Conservation (phyloP, 2,329 filamentous ascomycete species). For the Pseudopithomyces chartarum region DNA sequence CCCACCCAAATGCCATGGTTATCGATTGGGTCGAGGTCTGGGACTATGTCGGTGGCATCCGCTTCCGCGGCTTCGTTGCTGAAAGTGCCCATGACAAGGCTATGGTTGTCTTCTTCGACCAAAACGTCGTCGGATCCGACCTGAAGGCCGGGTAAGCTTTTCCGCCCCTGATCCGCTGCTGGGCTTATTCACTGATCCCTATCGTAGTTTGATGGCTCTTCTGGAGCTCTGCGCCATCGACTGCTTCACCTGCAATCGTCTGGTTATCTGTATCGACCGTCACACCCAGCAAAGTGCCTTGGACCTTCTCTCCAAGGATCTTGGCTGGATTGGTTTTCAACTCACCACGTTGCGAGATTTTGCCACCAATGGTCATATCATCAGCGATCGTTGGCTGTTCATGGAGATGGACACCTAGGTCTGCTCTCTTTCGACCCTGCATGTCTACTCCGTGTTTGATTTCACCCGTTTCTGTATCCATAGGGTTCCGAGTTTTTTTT, state of each 20-base stretch:
- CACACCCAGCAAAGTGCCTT: slow-evolving; percentile 64
- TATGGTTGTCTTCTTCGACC: slow-evolving; percentile 88
- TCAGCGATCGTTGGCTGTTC: slow-evolving; percentile 82
- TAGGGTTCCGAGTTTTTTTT: slow-evolving; percentile 1
- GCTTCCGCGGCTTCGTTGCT: slow-evolving; percentile 84
- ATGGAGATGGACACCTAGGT: slow-evolving; percentile 82
- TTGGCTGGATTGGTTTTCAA: slow-evolving; percentile 93
- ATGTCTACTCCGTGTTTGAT: background rate
- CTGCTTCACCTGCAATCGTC: slow-evolving; percentile 71
- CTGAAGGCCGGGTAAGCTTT: slow-evolving; percentile 81
- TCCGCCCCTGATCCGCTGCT: background rate
- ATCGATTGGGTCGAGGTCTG: slow-evolving; percentile 76
- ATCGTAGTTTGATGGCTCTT: slow-evolving; percentile 70
- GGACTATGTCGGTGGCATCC: slow-evolving; percentile 83
- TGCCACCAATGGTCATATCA: slow-evolving; percentile 64
- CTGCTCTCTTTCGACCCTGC: background rate
- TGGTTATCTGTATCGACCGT: slow-evolving; percentile 83
- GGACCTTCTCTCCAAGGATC: slow-evolving; percentile 74
- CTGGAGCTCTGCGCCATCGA: slow-evolving; percentile 84
- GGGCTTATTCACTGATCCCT: slow-evolving; percentile 17
- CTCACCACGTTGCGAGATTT: slow-evolving; percentile 80
- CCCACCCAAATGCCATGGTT: slow-evolving; percentile 43
- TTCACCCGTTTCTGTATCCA: background rate
- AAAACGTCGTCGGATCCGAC: slow-evolving; percentile 72
- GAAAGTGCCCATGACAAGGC: slow-evolving; percentile 72